phyloP scores from a whole-genome alignment of 78 protist genomes.

The Emiliania huxleyi region DNA sequence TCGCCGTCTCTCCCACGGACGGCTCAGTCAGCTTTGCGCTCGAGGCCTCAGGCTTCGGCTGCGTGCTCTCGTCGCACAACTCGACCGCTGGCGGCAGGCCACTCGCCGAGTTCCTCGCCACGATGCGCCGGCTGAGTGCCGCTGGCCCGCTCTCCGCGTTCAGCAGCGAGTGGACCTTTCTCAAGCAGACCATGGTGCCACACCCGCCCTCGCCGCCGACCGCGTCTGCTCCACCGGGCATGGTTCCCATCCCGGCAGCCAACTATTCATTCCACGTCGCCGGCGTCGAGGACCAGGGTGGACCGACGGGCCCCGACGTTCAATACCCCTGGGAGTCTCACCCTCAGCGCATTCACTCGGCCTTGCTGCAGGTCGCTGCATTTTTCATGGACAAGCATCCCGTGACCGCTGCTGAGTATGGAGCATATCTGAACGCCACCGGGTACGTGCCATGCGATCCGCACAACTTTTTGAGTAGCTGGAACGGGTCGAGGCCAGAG shows the following conservation, averaged over 20 bases:
- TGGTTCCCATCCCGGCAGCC: background rate
- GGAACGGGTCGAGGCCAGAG: too few species aligned
- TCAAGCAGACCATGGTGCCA: background rate
- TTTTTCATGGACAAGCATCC: background rate
- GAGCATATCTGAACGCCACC: background rate
- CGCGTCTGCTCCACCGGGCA: background rate
- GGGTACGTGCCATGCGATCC: background rate
- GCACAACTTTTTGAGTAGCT: background rate
- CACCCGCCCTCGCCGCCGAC: background rate
- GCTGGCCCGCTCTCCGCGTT: background rate
- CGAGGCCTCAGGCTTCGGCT: background rate
- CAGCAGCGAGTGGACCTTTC: background rate
- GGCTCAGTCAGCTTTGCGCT: background rate
- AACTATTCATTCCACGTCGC: background rate
- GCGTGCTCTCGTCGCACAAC: background rate
- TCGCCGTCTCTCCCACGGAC: background rate
- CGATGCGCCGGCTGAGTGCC: background rate
- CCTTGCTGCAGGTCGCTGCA: background rate
- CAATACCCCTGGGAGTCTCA: constrained; percentile 7
- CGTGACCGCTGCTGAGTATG: background rate
- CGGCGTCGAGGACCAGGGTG: background rate
- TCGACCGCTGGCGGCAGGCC: background rate
- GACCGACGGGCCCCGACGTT: background rate
- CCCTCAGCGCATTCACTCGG: too few species aligned
- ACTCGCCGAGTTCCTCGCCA: background rate